Base-by-base conservation (phyloP, 164 flowering plant species). In the Nymphaea colorata region DNA sequence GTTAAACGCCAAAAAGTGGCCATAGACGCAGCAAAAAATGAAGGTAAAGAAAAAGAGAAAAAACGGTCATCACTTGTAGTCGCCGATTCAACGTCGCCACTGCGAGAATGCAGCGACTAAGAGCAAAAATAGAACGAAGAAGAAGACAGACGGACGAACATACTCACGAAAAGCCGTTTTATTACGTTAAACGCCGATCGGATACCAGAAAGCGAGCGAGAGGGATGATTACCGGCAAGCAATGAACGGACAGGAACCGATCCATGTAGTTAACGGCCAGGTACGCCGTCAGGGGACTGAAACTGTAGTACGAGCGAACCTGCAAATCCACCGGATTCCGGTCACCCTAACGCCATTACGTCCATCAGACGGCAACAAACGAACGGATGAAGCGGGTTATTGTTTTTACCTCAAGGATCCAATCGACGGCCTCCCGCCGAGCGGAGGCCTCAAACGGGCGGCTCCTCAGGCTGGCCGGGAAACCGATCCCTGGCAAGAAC, bases 251-350 rank as follows among this genome's bases (percentile, higher is more conserved):
- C 3, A 93, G 85, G 72, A 86, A 91, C 25, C 98, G 86, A 73
- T 93, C 98, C 79, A 91, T 61, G 77, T 93, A 93, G 83, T 86
- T 91, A 68, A 91, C 90, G 77, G 98, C 74, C 65, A 93, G 91
- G 75, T 89, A 91, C 73, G 97, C 94, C 76, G 98, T 93, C 64
- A 91, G 67, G 25, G 96, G 91, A 80, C 85, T 91, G 69, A 93
- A 93, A 17, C 85, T 74, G 68, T 80, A 85, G 73, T 70, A 82
- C 6, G 83, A 75, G 66, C 86, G 87, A 64, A 89, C 96, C 98
- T 93, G 86, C 75, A 74, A 59, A 17, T 66, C 71, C 67, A 72
- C 64, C 36, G 36, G 64, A n/a, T 42, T 3, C n/a, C 44, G 43
- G 47, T 51, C 14, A 51, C 11, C 36, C 14, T 65, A n/a, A 25